phyloP scores from a whole-genome alignment of 73 alveolate genomes.

The Urostyla sp. region DNA sequence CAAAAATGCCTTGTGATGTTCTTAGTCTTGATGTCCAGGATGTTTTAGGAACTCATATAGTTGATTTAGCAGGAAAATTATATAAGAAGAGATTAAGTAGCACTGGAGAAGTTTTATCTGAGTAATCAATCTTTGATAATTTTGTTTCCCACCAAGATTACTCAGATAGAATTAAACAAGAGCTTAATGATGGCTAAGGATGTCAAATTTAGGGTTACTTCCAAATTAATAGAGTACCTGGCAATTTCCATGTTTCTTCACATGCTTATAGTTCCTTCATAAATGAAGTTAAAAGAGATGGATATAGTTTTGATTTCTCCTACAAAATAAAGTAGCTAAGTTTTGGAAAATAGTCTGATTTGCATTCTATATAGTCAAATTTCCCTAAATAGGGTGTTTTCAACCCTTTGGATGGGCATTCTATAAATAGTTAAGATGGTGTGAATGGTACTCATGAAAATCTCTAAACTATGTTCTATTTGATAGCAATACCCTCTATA shows the following conservation, averaged over 20 bases:
- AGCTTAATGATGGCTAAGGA: slow-evolving; percentile 81
- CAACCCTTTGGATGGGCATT: slow-evolving; percentile 75
- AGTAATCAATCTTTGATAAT: slow-evolving; percentile 55
- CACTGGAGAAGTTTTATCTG: slow-evolving; percentile 46
- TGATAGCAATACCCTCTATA: slow-evolving; percentile 90
- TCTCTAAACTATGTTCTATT: slow-evolving; percentile 82
- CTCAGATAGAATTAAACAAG: slow-evolving; percentile 74
- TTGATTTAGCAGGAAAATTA: slow-evolving; percentile 80
- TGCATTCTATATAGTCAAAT: slow-evolving; percentile 62
- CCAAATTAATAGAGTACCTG: slow-evolving; percentile 92
- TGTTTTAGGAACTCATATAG: slow-evolving; percentile 96
- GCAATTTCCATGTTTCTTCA: slow-evolving; percentile 94
- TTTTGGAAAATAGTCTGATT: slow-evolving; percentile 85
- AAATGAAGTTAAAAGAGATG: slow-evolving; percentile 60
- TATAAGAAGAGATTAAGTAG: slow-evolving; percentile 74
- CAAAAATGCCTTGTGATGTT: slow-evolving; percentile 96
- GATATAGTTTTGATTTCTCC: slow-evolving; percentile 80
- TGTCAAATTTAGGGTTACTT: slow-evolving; percentile 87
- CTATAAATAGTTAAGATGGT: slow-evolving; percentile 13
- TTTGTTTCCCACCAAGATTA: slow-evolving; percentile 54
- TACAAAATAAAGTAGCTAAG: slow-evolving; percentile 90
- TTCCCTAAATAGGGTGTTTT: slow-evolving; percentile 72
- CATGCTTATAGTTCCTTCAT: slow-evolving; percentile 82
- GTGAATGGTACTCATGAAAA: slow-evolving; percentile 37
- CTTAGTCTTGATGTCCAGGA: slow-evolving; percentile 96